Conservation (phyloP, 1,139 yeast genomes). For the Saccharomyces hybrid region DNA sequence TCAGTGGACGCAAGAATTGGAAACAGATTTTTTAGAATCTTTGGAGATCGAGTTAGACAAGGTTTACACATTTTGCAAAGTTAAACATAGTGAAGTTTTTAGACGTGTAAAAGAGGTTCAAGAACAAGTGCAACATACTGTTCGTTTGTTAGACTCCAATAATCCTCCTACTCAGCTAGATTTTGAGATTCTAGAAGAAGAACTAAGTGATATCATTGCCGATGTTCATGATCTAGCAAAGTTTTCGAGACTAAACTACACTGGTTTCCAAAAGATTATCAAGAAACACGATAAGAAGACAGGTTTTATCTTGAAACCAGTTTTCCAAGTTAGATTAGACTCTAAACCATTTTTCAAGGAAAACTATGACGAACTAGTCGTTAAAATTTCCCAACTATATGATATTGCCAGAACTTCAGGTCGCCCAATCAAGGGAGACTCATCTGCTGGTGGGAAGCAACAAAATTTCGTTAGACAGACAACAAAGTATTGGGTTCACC, state of each 20-base stretch:
- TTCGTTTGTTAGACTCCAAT: conserved; percentile 39
- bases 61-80: conserved; percentile 82
- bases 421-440: conserved; percentile 87
- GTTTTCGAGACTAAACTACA: conserved; percentile 83
- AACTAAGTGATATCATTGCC: conserved; percentile 85
- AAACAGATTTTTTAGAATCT: conserved; percentile 67
- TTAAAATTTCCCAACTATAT: conserved; percentile 78
- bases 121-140: conserved; percentile 54
- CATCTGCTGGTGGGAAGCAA: conserved; percentile 94
- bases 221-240: conserved; percentile 96
- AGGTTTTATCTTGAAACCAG: conserved; percentile 74
- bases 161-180: conserved; percentile 57
- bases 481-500: conserved; percentile 98
- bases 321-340: conserved; percentile 84
- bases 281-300: conserved; percentile 95
- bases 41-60: conserved; percentile 82
- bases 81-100: conserved; percentile 74
- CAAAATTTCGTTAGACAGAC: conserved; percentile 98
- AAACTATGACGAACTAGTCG: conserved; percentile 82
- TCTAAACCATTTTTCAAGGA: conserved; percentile 94
- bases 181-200: conserved; percentile 86
- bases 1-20: conserved; percentile 66
- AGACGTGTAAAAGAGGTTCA: conserved; percentile 80
- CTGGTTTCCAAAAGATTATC: conserved; percentile 91
- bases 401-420: conserved; percentile 94